Conservation (phyloP, 108 stramenopile genomes). For the Cyclotella baltica region DNA sequence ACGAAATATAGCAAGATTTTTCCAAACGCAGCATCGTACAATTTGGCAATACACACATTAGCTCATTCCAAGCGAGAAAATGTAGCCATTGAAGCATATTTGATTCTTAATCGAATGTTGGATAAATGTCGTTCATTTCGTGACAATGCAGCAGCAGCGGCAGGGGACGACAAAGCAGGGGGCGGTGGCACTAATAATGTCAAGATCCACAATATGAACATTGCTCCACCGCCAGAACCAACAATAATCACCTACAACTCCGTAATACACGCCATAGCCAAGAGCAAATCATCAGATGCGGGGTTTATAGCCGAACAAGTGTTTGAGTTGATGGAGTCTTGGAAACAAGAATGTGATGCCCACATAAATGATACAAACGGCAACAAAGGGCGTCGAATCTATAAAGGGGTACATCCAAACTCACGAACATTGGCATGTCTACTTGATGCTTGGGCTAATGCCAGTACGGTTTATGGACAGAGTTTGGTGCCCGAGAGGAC, state of each 20-base stretch:
- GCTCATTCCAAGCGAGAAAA: constrained; percentile 28
- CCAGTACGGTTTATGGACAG: constrained; percentile 17
- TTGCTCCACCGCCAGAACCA: constrained; percentile 47
- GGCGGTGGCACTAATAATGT: too few species aligned
- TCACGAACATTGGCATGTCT: constrained; percentile 49
- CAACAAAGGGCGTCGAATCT: neutral
- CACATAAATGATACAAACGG: neutral
- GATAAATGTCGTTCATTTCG: constrained; percentile 30
- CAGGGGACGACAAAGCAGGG: neutral
- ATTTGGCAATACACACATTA: constrained; percentile 32
- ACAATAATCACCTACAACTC: constrained; percentile 64
- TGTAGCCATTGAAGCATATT: constrained; percentile 21
- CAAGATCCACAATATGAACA: neutral
- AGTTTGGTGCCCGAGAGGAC: constrained; percentile 36
- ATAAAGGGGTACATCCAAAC: constrained; percentile 47
- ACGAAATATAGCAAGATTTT: constrained; percentile 22
- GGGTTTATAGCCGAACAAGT: constrained; percentile 54
- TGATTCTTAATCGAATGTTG: constrained; percentile 40
- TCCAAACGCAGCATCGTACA: constrained; percentile 49
- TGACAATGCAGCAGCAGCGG: neutral
- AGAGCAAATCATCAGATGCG: constrained; percentile 48
- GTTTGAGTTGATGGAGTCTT: constrained; percentile 48
- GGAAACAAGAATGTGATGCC: constrained; percentile 46
- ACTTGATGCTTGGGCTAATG: constrained; percentile 61
- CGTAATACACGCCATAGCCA: constrained; percentile 62